Evolutionary conservation across 2,329 filamentous ascomycete species (phyloP).

Genomic region (Talaromyces sp.): DNA sequence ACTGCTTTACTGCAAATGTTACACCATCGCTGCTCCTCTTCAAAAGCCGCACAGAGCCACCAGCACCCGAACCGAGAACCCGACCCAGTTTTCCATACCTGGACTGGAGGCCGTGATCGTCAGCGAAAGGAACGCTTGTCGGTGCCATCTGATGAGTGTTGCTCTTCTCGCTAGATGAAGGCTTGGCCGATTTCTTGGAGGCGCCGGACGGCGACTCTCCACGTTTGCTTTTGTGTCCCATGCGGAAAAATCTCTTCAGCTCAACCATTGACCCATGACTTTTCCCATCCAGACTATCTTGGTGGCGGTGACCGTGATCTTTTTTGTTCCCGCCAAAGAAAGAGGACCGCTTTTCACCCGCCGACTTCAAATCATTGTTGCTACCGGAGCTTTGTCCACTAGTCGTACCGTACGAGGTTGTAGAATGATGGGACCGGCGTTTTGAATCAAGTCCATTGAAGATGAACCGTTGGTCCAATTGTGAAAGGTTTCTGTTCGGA

Average conservation of each 20-base stretch:
- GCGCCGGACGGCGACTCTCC: slow-evolving; percentile 61
- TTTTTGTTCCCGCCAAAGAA: slow-evolving; percentile 53
- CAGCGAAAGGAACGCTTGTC: slow-evolving; percentile 73
- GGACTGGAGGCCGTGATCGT: slow-evolving; percentile 83
- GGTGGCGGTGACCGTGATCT: slow-evolving; percentile 38
- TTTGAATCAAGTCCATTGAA: slow-evolving; percentile 74
- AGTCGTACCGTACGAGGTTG: slow-evolving; percentile 2
- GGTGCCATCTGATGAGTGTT: slow-evolving; percentile 52
- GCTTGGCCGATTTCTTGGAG: slow-evolving; percentile 53
- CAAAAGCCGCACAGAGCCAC: slow-evolving; percentile 90
- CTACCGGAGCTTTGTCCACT: neutral
- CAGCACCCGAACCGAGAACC: slow-evolving; percentile 88
- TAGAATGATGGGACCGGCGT: slow-evolving; percentile 54
- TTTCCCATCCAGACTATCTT: slow-evolving; percentile 44
- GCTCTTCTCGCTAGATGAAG: slow-evolving; percentile 48
- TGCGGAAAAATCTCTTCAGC: slow-evolving; percentile 91
- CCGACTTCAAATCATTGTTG: slow-evolving; percentile 6
- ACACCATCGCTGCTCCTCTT: slow-evolving; percentile 88
- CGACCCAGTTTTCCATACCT: slow-evolving; percentile 97
- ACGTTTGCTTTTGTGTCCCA: slow-evolving; percentile 62
- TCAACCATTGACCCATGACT: slow-evolving; percentile 85
- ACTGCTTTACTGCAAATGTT: slow-evolving; percentile 97
- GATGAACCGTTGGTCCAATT: slow-evolving; percentile 77
- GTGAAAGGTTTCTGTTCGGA: slow-evolving; percentile 61
- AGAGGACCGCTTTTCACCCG: slow-evolving; percentile 51